Evolutionary conservation across 192 early-diverging fungal species (phyloP).

Genomic region (Entrophospora sp.): DNA sequence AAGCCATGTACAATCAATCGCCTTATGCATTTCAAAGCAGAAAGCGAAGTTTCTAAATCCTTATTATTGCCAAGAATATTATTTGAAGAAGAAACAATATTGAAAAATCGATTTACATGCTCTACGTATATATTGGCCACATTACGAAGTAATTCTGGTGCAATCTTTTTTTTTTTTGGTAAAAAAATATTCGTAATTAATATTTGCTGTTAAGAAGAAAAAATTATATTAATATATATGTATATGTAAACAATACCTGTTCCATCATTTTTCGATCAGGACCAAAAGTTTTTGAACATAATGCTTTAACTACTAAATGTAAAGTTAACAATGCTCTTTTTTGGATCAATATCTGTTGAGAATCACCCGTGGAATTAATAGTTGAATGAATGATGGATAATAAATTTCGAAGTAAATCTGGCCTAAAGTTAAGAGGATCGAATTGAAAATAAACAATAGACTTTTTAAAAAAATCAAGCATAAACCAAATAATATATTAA

Average conservation of each 20-base stretch:
- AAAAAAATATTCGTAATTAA: constrained; percentile 29
- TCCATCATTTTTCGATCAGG: constrained; percentile 50
- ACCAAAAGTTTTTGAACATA: constrained; percentile 62
- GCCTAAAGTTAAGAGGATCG: too few relatives aligned
- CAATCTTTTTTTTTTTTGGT: constrained; percentile 30
- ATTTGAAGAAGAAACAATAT: constrained; percentile 24
- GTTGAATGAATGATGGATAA: constrained; percentile 48
- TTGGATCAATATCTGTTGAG: constrained; percentile 43
- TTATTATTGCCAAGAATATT: constrained; percentile 13
- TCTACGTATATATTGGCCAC: constrained; percentile 57
- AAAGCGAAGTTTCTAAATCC: constrained; percentile 50
- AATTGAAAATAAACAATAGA: not conserved
- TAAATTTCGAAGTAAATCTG: constrained; percentile 47
- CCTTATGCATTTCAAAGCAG: constrained; percentile 66
- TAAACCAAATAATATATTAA: constrained; percentile 17
- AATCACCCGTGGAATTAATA: constrained; percentile 24
- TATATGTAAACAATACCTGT: constrained; percentile 24
- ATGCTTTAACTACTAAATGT: constrained; percentile 63
- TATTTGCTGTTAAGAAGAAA: too few relatives aligned
- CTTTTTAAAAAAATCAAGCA: not conserved
- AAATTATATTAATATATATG: too few relatives aligned
- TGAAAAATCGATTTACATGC: constrained; percentile 47
- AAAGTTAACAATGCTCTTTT: constrained; percentile 65
- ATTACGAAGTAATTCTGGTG: constrained; percentile 65
- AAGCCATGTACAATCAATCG: constrained; percentile 73